Conservation (phyloP, 768 basidiomycete species). For the Phylloporus arenicola region DNA sequence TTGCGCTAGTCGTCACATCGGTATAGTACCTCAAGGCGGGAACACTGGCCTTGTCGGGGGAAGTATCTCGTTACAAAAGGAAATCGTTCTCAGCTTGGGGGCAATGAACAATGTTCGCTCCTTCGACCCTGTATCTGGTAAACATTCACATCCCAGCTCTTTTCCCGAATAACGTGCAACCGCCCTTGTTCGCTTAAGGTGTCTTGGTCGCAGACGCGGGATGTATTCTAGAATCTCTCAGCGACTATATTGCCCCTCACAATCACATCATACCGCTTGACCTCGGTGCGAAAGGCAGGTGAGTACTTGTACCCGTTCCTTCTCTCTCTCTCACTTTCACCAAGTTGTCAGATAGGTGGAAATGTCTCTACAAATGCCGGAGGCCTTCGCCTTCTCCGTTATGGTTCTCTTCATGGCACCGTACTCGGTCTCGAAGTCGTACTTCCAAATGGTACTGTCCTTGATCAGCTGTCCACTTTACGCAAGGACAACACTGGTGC, state of each 20-base stretch:
- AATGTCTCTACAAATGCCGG: slow-evolving; percentile 98
- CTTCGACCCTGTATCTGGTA: slow-evolving; percentile 81
- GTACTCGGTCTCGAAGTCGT: slow-evolving; percentile 96
- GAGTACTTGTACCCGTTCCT: slow-evolving; percentile 10
- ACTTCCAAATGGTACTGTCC: slow-evolving; percentile 86
- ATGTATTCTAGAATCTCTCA: slow-evolving; percentile 83
- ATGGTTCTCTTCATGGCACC: slow-evolving; percentile 91
- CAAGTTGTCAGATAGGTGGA: slow-evolving; percentile 94
- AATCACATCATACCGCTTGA: slow-evolving; percentile 97
- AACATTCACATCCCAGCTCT: slow-evolving; percentile 7
- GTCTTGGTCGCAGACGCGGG: slow-evolving; percentile 92
- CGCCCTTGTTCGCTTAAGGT: slow-evolving; percentile 41
- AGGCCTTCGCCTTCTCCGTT: slow-evolving; percentile 88
- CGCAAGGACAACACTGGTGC: slow-evolving; percentile 96
- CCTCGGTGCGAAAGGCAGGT: slow-evolving; percentile 95
- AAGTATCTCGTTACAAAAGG: slow-evolving; percentile 81
- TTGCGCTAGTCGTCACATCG: slow-evolving; percentile 76
- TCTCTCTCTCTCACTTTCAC: slow-evolving; percentile 1
- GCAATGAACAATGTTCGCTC: slow-evolving; percentile 80
- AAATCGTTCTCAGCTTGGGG: slow-evolving; percentile 77
- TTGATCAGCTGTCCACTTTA: slow-evolving; percentile 83
- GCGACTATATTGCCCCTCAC: slow-evolving; percentile 78
- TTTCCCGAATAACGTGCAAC: slow-evolving; percentile 3
- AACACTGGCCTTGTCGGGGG: slow-evolving; percentile 98
- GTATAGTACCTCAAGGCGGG: slow-evolving; percentile 96